Evolutionary conservation across 2,329 filamentous ascomycete species (phyloP).

Genomic region (Talaromyces albobiverticillius): DNA sequence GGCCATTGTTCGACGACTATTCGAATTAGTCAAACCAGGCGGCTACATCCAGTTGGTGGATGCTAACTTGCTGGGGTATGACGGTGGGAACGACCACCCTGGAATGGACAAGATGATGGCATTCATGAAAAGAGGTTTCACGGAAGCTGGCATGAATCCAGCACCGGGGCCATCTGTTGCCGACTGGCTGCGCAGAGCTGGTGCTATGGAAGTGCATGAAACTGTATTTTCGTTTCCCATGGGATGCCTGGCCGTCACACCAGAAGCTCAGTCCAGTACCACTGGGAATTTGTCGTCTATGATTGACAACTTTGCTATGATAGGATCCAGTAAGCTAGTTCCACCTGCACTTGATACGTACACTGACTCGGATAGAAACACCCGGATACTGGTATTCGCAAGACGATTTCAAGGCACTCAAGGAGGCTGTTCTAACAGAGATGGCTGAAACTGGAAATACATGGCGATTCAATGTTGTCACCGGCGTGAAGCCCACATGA

Average conservation of each 20-base stretch:
- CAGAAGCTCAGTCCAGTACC: neutral
- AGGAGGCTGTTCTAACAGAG: neutral
- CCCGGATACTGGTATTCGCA: neutral
- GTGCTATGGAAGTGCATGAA: neutral
- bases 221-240: neutral
- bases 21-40: neutral
- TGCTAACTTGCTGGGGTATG: neutral
- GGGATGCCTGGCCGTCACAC: neutral
- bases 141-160: neutral
- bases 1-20: neutral
- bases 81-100: neutral
- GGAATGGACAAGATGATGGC: constrained; percentile 5
- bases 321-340: neutral
- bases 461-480: neutral
- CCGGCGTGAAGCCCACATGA: neutral
- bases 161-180: neutral
- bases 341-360: neutral
- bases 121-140: neutral
- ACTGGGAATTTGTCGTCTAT: neutral
- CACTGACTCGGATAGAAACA: neutral
- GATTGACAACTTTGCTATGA: constrained; percentile 5
- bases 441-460: constrained; percentile 2
- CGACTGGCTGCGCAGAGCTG: neutral
- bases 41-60: neutral
- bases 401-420: constrained; percentile 1